Conservation (phyloP, 495 filamentous ascomycete species). For the Aspergillus conjunctus region DNA sequence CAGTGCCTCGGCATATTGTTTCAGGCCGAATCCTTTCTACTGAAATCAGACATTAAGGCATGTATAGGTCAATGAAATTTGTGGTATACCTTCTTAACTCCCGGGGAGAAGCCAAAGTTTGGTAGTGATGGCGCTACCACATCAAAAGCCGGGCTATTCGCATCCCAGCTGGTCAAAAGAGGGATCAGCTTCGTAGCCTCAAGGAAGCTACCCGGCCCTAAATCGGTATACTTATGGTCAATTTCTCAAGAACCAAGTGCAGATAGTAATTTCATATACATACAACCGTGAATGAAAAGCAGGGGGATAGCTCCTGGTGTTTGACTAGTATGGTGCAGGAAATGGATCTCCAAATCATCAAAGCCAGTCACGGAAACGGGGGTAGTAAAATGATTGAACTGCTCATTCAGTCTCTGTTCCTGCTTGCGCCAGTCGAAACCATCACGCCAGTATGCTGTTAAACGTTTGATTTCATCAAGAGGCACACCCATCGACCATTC, state of each 20-base stretch:
- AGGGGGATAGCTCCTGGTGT: constrained; percentile 56
- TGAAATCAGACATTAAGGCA: background rate
- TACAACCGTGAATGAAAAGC: constrained; percentile 65
- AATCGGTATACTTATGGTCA: constrained; percentile 3
- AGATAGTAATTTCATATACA: background rate
- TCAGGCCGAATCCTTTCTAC: constrained; percentile 43
- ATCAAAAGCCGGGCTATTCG: constrained; percentile 60
- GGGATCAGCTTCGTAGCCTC: constrained; percentile 65
- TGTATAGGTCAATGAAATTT: background rate
- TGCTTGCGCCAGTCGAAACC: constrained; percentile 52
- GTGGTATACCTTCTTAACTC: constrained; percentile 45
- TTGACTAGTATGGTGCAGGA: constrained; percentile 56
- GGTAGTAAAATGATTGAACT: constrained; percentile 42
- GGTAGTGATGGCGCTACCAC: constrained; percentile 71
- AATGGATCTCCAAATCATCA: constrained; percentile 47
- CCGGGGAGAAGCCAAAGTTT: constrained; percentile 69
- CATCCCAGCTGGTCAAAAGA: constrained; percentile 49
- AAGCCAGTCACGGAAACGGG: constrained; percentile 39
- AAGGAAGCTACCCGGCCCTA: constrained; percentile 70
- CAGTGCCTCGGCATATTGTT: constrained; percentile 47
- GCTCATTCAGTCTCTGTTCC: constrained; percentile 44
- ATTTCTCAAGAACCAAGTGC: constrained; percentile 1
- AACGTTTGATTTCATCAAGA: constrained; percentile 47
- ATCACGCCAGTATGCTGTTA: constrained; percentile 47
- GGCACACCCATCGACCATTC: constrained; percentile 54